phyloP scores from a whole-genome alignment of 169 alveolate genomes.

The Plasmodium adleri region DNA sequence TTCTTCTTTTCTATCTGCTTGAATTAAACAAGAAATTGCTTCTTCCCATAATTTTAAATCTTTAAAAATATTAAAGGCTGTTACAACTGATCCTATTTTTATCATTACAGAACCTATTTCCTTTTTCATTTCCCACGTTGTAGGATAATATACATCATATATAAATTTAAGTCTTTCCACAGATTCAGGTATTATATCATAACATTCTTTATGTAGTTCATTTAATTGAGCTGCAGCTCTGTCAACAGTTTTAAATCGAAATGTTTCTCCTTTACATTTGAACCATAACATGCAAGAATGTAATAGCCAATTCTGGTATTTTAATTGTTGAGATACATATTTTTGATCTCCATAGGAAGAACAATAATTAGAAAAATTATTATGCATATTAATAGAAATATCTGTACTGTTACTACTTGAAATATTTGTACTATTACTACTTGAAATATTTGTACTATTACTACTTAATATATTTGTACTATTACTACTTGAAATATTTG shows the following conservation, averaged over 20 bases:
- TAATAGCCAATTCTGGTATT: slow-evolving; percentile 77
- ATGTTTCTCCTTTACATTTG: slow-evolving; percentile 83
- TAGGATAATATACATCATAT: slow-evolving; percentile 82
- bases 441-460: too few species aligned
- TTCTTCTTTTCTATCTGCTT: slow-evolving; percentile 82
- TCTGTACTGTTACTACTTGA: too few species aligned
- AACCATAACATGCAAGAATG: slow-evolving; percentile 83
- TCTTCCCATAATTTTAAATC: slow-evolving; percentile 87
- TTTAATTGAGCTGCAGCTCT: slow-evolving; percentile 85
- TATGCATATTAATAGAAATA: too few species aligned
- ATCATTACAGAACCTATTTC: slow-evolving; percentile 81
- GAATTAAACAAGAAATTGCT: slow-evolving; percentile 83
- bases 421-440: too few species aligned
- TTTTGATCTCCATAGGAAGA: too few species aligned
- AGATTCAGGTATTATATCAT: slow-evolving; percentile 47
- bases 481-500: too few species aligned
- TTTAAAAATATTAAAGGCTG: slow-evolving; percentile 84
- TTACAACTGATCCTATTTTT: slow-evolving; percentile 81
- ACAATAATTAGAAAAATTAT: too few species aligned
- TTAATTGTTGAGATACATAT: slow-evolving; percentile 27
- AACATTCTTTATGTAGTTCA: slow-evolving; percentile 78
- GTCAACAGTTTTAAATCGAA: slow-evolving; percentile 80
- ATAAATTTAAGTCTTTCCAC: slow-evolving; percentile 78
- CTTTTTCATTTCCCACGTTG: slow-evolving; percentile 82
- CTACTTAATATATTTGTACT: too few species aligned